Base-by-base conservation (phyloP, 2,329 filamentous ascomycete genomes). In the Ophioceras dolichostomum region DNA sequence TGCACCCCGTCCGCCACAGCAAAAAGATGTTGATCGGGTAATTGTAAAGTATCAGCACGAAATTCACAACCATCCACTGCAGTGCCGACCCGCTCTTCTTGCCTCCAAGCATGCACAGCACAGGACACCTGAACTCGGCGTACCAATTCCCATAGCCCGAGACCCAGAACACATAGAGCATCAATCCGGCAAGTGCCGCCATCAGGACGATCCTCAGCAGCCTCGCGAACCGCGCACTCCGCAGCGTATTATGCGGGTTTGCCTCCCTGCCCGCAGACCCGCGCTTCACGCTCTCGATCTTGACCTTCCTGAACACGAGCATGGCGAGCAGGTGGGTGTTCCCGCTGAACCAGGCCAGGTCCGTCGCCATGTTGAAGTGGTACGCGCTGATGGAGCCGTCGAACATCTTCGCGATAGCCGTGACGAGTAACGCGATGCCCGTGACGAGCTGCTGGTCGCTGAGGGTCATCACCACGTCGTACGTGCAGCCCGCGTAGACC, bases 371-470 rank as follows among this genome's bases (percentile, higher is more conserved):
- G 35, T 35, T 37, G 37, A 51, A 46, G 31, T 51, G 49, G 33
- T 52, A 51, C 10, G 46, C 38, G 2, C 44, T 45, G 29, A 51
- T 44, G 2, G 32, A 34, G 17, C 40, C 37, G 10, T 48, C 38
- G 12, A 18, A n/a, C 2, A 48, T 37, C 29, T 43, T 40, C 12
- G 36, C 42, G 13, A 52, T 19, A 0, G 38, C 45, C 2, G 42
- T 43, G 1, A 44, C 33, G 10, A 49, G 34, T 12, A 48, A 28
- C 2, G 45, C 47, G 26, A 47, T 38, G 18, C 47, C 47, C 0
- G 47, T 48, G 18, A 49, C 47, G 3, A 51, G 44, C 22, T 52
- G 49, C 22, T 45, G 45, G 39, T 51, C 49, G 38, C 38, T 41
- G 4, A 50, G 40, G n/a, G 42, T 38, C 18, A 43, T 32, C 31